Evolutionary conservation across 1,284 basidiomycete species (phyloP), one percentile per base, ranked within the genome.

Genomic region (Peniophora sp.): DNA sequence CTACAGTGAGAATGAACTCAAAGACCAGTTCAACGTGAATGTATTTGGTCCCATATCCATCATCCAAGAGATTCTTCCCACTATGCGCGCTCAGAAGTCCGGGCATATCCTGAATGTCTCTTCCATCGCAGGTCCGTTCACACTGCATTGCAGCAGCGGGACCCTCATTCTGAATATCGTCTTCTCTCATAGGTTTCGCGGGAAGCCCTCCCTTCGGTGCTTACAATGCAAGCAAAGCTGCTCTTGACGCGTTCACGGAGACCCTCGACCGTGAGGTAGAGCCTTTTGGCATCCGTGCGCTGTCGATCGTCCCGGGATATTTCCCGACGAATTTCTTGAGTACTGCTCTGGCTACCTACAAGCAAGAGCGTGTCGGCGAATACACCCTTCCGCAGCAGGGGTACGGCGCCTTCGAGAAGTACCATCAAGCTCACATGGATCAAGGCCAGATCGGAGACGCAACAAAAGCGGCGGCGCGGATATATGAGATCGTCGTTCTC

Each of bases 21-120:
- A 53, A 24, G 52, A 44, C n/a, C 59, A 66, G 47, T 67, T 64
- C 58, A 60, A 64, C 47, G 57, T 58, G 17, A 65, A 66, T 51
- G 50, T 68, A 10, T 68, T 67, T 48, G 64, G 64, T 5, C 55
- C 59, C 14, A 51, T 67, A 45, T 60, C 62, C 12, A 57, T 67
- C 51, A 66, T 61, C 6, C 62, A 68, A 39, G 55, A 62, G 0
- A 53, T 68, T 2, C 57, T 68, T 24, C 60, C 64, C 0, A 51
- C 58, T 24, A 57, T 66, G 47, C 62, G 62, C 24, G 52, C 45
- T 9, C 60, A 59, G 22, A 49, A 55, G 17, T 55, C 59, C 6
- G 63, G 64, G 15, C 55, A 61, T 24, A 62, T 64, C 51, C 49
- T 65, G 24, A 64, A 62, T 50, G 32, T 66, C 23, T 62, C 58